Conservation (phyloP, 2,329 filamentous ascomycete species). For the Phoma sp. region DNA sequence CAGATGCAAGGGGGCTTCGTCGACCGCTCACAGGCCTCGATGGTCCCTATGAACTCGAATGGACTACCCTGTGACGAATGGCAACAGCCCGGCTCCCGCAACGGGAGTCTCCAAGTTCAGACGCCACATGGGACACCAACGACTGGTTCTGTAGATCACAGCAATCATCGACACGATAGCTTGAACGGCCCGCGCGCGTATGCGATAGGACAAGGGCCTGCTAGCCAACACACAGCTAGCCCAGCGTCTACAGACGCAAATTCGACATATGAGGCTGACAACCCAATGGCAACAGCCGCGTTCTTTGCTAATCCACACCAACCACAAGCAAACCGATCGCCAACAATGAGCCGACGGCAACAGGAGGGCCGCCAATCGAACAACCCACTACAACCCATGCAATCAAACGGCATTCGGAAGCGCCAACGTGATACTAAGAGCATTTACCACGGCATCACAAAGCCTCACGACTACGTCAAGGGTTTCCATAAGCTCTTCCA, state of each 20-base stretch:
- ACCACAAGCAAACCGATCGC: conserved; percentile 38
- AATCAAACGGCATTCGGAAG: conserved; percentile 51
- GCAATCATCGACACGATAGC: conserved; percentile 40
- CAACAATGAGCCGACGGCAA: conserved; percentile 33
- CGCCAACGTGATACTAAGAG: conserved; percentile 74
- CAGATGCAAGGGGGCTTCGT: conserved; percentile 44
- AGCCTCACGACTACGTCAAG: conserved; percentile 88
- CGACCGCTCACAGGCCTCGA: conserved; percentile 38
- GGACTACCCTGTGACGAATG: conserved; percentile 40
- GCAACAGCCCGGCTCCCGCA: conserved; percentile 49
- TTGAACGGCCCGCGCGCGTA: conserved; percentile 60
- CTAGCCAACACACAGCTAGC: conserved; percentile 63
- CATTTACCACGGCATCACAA: conserved; percentile 87
- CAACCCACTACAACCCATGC: conserved; percentile 39
- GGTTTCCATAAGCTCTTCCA: conserved; percentile 89
- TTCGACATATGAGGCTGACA: conserved; percentile 54
- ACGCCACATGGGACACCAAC: conserved; percentile 51
- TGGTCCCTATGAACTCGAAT: conserved; percentile 36
- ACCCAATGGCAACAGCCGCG: conserved; percentile 40
- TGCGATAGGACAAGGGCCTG: conserved; percentile 65
- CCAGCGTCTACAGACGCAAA: conserved; percentile 55
- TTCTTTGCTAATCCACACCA: conserved; percentile 46
- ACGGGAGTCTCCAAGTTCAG: conserved; percentile 53
- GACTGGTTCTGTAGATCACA: conserved; percentile 40
- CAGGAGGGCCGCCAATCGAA: conserved; percentile 34